A percentile compares a stretch with the other conserved stretches of the same genome.
phyloP scores from a whole-genome alignment of 176 grass and related monocot species.

The maize (Zea mays) region DNA sequence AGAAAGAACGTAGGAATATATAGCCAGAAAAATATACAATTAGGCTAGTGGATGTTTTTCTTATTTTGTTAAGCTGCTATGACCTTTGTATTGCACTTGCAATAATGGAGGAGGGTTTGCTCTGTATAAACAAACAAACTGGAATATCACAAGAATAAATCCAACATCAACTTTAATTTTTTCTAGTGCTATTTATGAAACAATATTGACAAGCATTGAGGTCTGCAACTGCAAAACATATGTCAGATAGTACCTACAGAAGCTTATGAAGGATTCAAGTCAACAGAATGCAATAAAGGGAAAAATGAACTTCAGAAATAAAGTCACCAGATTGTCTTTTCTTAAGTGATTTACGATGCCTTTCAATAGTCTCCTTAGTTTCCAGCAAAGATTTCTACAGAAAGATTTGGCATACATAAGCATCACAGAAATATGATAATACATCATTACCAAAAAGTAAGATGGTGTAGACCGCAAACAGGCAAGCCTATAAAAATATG shows the following conservation, averaged over 20 bases:
- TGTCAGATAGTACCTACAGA: neutral
- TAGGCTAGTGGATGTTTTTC: neutral
- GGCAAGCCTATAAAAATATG: slow-evolving; percentile 30
- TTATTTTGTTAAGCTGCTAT: neutral
- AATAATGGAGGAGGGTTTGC: slow-evolving; percentile 3
- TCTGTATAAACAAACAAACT: neutral
- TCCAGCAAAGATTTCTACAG: slow-evolving; percentile 94
- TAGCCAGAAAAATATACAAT: slow-evolving; percentile 7
- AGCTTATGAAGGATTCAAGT: slow-evolving; percentile 25
- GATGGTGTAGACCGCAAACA: slow-evolving; percentile 25
- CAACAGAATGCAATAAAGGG: neutral
- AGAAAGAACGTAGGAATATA: neutral
- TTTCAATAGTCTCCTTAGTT: slow-evolving; percentile 88
- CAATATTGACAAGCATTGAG: slow-evolving; percentile 2
- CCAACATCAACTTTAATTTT: neutral
- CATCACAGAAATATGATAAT: slow-evolving; percentile 35
- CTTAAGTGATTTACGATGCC: slow-evolving; percentile 94
- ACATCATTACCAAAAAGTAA: slow-evolving; percentile 8
- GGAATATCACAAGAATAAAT: slow-evolving; percentile 9
- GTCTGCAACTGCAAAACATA: slow-evolving; percentile 4
- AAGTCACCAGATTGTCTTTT: slow-evolving; percentile 80
- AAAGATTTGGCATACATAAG: slow-evolving; percentile 40
- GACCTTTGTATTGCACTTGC: neutral
- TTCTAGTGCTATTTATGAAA: slow-evolving; percentile 5
- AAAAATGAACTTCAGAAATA: neutral